Percentiles rank a stretch among this genome's conserved stretches.
Conservation (phyloP, 75 land plant species). For the Sequoiadendron giganteum region DNA sequence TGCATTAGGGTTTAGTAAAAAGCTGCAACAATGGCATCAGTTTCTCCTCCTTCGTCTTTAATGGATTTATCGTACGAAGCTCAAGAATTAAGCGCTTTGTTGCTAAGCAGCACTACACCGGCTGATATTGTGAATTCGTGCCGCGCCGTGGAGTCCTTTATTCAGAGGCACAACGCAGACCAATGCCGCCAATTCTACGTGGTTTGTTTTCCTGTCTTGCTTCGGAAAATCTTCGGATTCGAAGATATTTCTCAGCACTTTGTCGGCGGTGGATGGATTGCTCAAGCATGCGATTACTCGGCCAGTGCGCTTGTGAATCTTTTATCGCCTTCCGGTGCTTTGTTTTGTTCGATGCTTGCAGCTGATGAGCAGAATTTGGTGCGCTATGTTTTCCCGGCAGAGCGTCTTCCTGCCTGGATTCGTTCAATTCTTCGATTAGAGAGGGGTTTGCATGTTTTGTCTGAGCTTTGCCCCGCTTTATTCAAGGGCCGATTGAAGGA, state of each 20-base stretch:
- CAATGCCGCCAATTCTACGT: slow-evolving; percentile 64
- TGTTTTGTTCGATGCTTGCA: slow-evolving; percentile 56
- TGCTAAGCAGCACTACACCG: slow-evolving; percentile 30
- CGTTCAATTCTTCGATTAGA: slow-evolving; percentile 34
- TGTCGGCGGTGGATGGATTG: slow-evolving; percentile 61
- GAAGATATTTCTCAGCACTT: slow-evolving; percentile 27
- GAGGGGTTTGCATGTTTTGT: slow-evolving; percentile 31
- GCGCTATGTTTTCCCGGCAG: slow-evolving; percentile 72
- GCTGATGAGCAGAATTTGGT: slow-evolving; percentile 66
- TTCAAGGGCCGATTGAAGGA: slow-evolving; percentile 53
- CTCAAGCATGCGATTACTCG: slow-evolving; percentile 28
- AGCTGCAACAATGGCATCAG: background rate
- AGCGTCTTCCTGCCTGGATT: slow-evolving; percentile 78
- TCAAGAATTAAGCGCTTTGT: slow-evolving; percentile 35
- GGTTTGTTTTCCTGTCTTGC: slow-evolving; percentile 65
- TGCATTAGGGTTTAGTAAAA: background rate
- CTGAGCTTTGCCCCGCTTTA: slow-evolving; percentile 48
- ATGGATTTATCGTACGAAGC: slow-evolving; percentile 33
- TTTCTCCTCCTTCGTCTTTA: background rate
- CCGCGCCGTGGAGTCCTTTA: slow-evolving; percentile 40
- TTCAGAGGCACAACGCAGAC: slow-evolving; percentile 43
- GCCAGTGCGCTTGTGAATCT: slow-evolving; percentile 54
- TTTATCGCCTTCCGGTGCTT: slow-evolving; percentile 54
- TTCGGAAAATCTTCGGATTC: slow-evolving; percentile 76
- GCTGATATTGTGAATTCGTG: slow-evolving; percentile 41